Base-by-base conservation (phyloP, 1,139 yeast genomes). In the Candida frijolesensis region DNA sequence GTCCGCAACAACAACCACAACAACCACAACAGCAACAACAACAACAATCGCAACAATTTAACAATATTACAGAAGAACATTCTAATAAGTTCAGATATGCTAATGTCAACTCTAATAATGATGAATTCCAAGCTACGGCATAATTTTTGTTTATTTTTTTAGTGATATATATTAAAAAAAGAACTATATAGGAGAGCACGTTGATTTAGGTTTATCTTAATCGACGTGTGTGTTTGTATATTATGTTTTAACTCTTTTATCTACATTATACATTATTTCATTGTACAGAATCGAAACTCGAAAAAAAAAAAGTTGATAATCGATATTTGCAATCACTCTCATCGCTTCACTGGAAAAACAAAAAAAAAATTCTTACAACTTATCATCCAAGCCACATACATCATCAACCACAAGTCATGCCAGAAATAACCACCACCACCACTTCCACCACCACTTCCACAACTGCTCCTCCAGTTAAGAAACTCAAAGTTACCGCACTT, bases 61-160 rank as follows among this genome's bases (percentile, higher is more conserved):
- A 51, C 38, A 37, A 15, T 25, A 25, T 25, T 18, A 67, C 59
- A 64, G 52, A 50, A 57, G 79, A 74, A 59, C 76, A 71, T 53
- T 63, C 66, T 63, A 74, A 68, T 61, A 73, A 68, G 57, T 76
- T 74, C 64, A 74, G 79, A 63, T 73, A 71, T 61, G 80, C 80
- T 56, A 72, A 72, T 59, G 80, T 76, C 51, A 74, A 70, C 62
- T 62, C 76, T 50, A 73, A 70, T 61, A 75, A 74, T 59, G 81
- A 76, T 64, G 80, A 76, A 64, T 76, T 76, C 62, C 79, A 75
- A 63, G 65, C 72, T 48, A 61, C 66, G 48, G 63, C 57, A 51
- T 66, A 61, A 53, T 30, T 40, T 38, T 42, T 9, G 11, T 30
- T 27, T 8, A 42, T 12, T 14, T 27, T 4, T 10, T 9, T n/a